Conservation (phyloP, 164 flowering plant species). For the Tetracentron sinense region DNA sequence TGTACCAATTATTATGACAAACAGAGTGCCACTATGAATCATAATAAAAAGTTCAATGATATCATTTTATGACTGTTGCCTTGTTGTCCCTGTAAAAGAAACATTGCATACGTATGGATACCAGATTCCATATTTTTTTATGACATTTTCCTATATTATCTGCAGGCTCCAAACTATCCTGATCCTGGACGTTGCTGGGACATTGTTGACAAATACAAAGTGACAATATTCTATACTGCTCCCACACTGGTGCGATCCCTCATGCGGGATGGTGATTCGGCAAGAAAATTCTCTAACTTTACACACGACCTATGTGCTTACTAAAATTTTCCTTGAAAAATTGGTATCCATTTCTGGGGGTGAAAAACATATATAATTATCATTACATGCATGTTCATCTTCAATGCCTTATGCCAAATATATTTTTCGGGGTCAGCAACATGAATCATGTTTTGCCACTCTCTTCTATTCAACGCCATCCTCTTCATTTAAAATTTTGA, state of each 20-base stretch:
- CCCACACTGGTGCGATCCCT: constrained; percentile 96
- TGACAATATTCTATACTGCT: constrained; percentile 92
- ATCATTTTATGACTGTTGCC: background rate
- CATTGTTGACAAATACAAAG: constrained; percentile 95
- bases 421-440: too few relatives aligned
- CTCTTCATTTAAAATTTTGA: too few relatives aligned
- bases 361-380: too few relatives aligned
- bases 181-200: constrained; percentile 97
- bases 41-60: too few relatives aligned
- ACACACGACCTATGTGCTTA: constrained; percentile 1
- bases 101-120: background rate
- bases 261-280: constrained; percentile 96
- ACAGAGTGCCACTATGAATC: too few relatives aligned
- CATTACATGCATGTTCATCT: too few relatives aligned
- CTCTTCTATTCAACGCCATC: too few relatives aligned
- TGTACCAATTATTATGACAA: too few relatives aligned
- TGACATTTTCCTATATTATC: background rate
- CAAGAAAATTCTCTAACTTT: constrained; percentile 26
- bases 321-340: too few relatives aligned
- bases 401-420: too few relatives aligned
- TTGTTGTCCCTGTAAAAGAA: background rate
- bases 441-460: too few relatives aligned
- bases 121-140: background rate
- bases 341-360: background rate
- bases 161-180: constrained; percentile 96